Evolutionary conservation across 805 yeast species (phyloP), one percentile per base, ranked within the genome.

Genomic region (Nakazawaea ishiwadae): DNA sequence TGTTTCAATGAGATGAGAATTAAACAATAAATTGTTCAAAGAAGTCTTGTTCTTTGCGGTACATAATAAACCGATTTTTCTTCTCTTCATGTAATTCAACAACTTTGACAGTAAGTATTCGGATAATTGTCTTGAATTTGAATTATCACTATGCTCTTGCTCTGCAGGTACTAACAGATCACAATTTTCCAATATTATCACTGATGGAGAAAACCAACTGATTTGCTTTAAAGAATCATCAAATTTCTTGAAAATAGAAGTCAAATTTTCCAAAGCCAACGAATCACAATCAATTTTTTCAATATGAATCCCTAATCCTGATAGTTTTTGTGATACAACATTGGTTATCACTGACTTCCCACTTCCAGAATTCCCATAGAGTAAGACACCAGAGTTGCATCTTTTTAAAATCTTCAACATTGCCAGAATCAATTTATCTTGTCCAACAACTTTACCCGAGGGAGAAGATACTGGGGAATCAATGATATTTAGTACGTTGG

Each of bases 361-460:
- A 46, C 87, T 74, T 0, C 96, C 97, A 1, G 85, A 66, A 17
- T 79, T 62, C 0, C 97, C 98, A 49, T 78, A 72, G 0, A 90
- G 52, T 40, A 88, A 61, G 0, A 79, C 64, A 2, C 91, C 86
- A 6, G 70, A 56, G 38, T 68, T 69, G 5, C 73, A 73, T 31
- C 70, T 58, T 5, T 65, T 52, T 3, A 80, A 51, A 0, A 70
- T 55, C 6, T 66, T 66, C 5, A 60, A 49, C 9, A 79, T 51
- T 4, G 63, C 60, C 0, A 55, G 59, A 9, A 81, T 49, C 5
- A 67, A 51, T 3, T 59, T 51, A 21, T 78, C 81, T 34, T 80
- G 66, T 0, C 93, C 96, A 31, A 84, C 75, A 4, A 79, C 71
- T 1, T 53, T 20, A 3, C 10, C 26, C 26, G 26, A n/a, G n/a